Conservation (phyloP, 2,329 filamentous ascomycete genomes). For the Alternaria infectoria region DNA sequence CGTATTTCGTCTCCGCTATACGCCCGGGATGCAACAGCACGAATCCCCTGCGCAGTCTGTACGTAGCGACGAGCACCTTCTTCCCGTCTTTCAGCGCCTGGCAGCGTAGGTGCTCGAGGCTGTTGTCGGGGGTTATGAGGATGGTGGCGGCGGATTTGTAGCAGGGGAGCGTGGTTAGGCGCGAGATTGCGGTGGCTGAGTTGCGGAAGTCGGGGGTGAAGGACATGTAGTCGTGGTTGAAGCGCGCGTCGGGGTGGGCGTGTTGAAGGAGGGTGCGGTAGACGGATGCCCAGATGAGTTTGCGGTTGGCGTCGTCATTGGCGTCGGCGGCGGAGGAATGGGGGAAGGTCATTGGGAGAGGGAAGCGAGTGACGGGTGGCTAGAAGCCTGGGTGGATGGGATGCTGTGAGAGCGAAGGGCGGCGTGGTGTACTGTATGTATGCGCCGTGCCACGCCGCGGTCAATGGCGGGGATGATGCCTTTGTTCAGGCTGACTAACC, state of each 20-base stretch:
- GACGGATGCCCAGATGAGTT: slow-evolving; percentile 36
- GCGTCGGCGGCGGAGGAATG: slow-evolving; percentile 5
- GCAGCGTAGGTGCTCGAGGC: slow-evolving; percentile 50
- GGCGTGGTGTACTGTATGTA: not conserved
- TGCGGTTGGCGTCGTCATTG: not conserved
- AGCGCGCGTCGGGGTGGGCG: slow-evolving; percentile 53
- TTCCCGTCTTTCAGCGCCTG: slow-evolving; percentile 51
- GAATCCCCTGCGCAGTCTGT: slow-evolving; percentile 52
- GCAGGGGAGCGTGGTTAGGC: slow-evolving; percentile 38
- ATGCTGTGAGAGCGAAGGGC: not conserved
- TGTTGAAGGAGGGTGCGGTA: slow-evolving; percentile 48
- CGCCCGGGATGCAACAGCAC: slow-evolving; percentile 48
- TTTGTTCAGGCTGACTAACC: not conserved
- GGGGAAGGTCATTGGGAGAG: slow-evolving; percentile 21
- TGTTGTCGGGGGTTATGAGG: slow-evolving; percentile 55
- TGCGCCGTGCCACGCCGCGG: not conserved
- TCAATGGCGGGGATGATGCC: not conserved
- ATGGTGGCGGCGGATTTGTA: slow-evolving; percentile 43
- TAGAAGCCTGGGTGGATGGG: not conserved
- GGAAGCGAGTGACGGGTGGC: not conserved
- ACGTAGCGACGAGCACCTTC: slow-evolving; percentile 51
- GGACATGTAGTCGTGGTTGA: slow-evolving; percentile 52
- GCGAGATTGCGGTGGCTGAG: slow-evolving; percentile 43
- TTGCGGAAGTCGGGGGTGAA: slow-evolving; percentile 54
- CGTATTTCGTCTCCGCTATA: slow-evolving; percentile 35